Evolutionary conservation across 1,139 yeast species (phyloP), one percentile per base, ranked within the genome.

Genomic region (Pichia sp.): DNA sequence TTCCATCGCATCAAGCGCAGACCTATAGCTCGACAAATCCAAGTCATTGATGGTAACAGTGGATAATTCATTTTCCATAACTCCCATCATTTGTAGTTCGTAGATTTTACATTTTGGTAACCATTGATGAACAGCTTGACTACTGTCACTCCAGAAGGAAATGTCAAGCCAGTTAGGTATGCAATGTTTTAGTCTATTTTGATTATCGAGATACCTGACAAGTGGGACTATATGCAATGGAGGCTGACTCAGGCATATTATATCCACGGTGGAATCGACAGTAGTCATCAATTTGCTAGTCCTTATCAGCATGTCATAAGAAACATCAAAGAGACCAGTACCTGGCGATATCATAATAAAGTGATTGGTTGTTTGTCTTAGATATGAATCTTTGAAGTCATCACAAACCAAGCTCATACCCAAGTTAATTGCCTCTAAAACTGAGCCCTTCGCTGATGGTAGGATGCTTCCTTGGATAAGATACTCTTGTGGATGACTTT

Each of bases 11-110:
- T 78, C 82, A 1, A 71, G 49, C 6, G 74, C 69, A 1, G 75
- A 66, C 16, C 61, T 61, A n/a, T 69, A 45, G 47, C 58, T 54
- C 3, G 57, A 47, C 5, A 66, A 50, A 40, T 68, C 71, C 54
- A 86, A 72, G 48, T 86, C 75, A 42, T 82, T 84, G 30, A 89
- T 79, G 15, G 82, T 77, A 38, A 85, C 79, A 8, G 84, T 80
- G 61, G 82, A 82, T 51, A 84, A 76, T 64, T 92, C 97, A 62
- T 87, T 89, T 63, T 92, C 98, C 86, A 92, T 90, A 5, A 92
- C 81, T 0, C 98, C 99, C 96, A 92, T 92, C 98, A 93, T 95
- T 68, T 93, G 99, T 26, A 95, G 72, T 64, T 92, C 98, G 68
- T 93, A 92, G 50, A 95, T 90, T 65, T 90, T 90, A 69, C 97